Base-by-base conservation (phyloP, 192 early-diverging fungal species). In the Gryganskiella cystojenkinii region DNA sequence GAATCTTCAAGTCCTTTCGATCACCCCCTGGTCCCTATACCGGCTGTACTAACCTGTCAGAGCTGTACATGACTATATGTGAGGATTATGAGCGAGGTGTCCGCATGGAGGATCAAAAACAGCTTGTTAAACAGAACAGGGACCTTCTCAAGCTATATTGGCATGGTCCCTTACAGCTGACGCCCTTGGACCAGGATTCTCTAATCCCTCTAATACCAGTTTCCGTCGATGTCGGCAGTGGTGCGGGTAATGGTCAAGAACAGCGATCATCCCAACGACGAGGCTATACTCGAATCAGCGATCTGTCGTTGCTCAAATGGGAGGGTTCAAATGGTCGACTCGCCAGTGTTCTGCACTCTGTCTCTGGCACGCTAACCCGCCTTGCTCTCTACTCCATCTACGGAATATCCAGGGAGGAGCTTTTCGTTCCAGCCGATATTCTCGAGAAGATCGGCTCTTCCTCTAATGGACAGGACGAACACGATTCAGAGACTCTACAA, bases 391-490 rank as follows among this genome's bases (percentile, higher is more conserved):
- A 45, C 11, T 61, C 60, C 2, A 47, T 61, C 9, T 9, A 20
- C 10, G 60, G 60, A 1, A 19, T 61, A 14, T 14, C 10, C 3
- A 22, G 28, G 8, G 52, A 28, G 8, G 52, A 61, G 24, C 24
- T 27, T 54, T 56, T 56, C 35, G 30, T 56, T 56, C 35, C 34
- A 35, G 8, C 55, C n/a, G n/a, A n/a, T n/a, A n/a, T n/a, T n/a
- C n/a, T n/a, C n/a, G n/a, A n/a, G n/a, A n/a, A n/a, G n/a, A n/a
- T n/a, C n/a, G n/a, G n/a, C n/a, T n/a, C n/a, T n/a, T n/a, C n/a
- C n/a, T n/a, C n/a, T n/a, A n/a, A n/a, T n/a, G n/a, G n/a, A n/a
- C n/a, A n/a, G n/a, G n/a, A n/a, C n/a, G n/a, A n/a, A n/a, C n/a
- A n/a, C n/a, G n/a, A n/a, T n/a, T n/a, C n/a, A n/a, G n/a, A n/a